Base-by-base conservation (phyloP, 2,329 filamentous ascomycete species). In the Aaosphaeria arxii region DNA sequence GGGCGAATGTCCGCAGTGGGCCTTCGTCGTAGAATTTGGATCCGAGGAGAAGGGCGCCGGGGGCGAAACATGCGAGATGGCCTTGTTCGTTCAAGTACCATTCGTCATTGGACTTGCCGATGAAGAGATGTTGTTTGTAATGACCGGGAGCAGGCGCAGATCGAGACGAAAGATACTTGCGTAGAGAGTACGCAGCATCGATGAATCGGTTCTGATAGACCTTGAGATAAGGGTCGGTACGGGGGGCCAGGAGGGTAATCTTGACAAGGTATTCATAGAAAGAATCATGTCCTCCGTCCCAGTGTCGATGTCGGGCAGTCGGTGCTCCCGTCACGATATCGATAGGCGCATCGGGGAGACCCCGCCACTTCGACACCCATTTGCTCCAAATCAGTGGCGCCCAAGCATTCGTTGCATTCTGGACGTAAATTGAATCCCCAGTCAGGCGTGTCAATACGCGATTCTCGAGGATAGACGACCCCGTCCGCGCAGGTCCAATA, bases 401-500 rank as follows among this genome's bases (percentile, higher is more conserved):
- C 74, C 74, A 75, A 29, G 73, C 70, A 42, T 60, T 58, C 4
- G 73, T 75, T 3, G 74, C 69, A 49, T 75, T 75, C 32, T 47
- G 59, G 6, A 64, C 58, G 54, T 75, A 77, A n/a, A 67, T 59
- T 5, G 52, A 45, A 39, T 74, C 56, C 17, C 70, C 69, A 11
- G 71, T 75, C 47, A 76, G 52, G 35, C 67, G 64, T 4, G 64
- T 71, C 36, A 77, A 56, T 9, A 68, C 67, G 11, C 69, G 66
- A 46, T 74, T 72, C 54, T 77, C 74, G 30, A 77, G 63, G 46
- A 74, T 74, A 17, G 71, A 72, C 3, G 71, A 74, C 24, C 73
- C 74, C 5, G 71, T 63, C 17, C 71, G 69, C 11, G 74, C 73
- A 31, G 71, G 72, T 5, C 68, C 67, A 42, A 73, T 65, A 5